Conservation (phyloP, 1,284 basidiomycete genomes). For the Microbotryum violaceum region DNA sequence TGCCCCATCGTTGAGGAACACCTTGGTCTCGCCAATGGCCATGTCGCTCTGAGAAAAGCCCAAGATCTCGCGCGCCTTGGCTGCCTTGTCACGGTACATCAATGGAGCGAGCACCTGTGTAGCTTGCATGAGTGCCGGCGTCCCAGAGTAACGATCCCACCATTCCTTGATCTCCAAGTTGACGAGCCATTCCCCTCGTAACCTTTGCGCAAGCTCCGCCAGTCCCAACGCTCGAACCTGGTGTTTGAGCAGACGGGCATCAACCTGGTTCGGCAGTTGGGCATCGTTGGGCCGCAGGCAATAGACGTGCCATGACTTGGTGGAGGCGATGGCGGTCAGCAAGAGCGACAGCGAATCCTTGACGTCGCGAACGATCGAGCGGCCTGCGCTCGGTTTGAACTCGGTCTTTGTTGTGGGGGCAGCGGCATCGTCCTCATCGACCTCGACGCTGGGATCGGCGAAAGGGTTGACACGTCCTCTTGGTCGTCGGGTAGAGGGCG, state of each 20-base stretch:
- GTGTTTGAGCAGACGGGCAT: slow-evolving; percentile 82
- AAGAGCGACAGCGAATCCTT: slow-evolving; percentile 25
- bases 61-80: slow-evolving; percentile 53
- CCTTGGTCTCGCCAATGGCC: slow-evolving; percentile 72
- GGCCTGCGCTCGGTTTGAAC: slow-evolving; percentile 32
- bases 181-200: slow-evolving; percentile 63
- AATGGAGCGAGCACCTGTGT: slow-evolving; percentile 41
- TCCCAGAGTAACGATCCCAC: slow-evolving; percentile 62
- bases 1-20: slow-evolving; percentile 75
- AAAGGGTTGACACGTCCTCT: slow-evolving; percentile 46
- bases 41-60: slow-evolving; percentile 63
- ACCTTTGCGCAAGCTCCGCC: slow-evolving; percentile 65
- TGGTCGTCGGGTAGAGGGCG: slow-evolving; percentile 73
- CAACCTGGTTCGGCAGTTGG: slow-evolving; percentile 85
- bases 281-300: slow-evolving; percentile 92
- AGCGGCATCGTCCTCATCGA: slow-evolving; percentile 46
- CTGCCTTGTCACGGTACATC: slow-evolving; percentile 41
- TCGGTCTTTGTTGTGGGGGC: slow-evolving; percentile 31
- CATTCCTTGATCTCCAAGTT: slow-evolving; percentile 83
- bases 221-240: slow-evolving; percentile 79
- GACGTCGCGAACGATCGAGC: slow-evolving; percentile 26
- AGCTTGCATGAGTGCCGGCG: slow-evolving; percentile 54
- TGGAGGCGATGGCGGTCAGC: slow-evolving; percentile 21
- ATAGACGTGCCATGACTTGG: slow-evolving; percentile 70
- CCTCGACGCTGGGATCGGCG: slow-evolving; percentile 8